Base-by-base conservation (phyloP, 78 protist species). In the Acrasis kona region DNA sequence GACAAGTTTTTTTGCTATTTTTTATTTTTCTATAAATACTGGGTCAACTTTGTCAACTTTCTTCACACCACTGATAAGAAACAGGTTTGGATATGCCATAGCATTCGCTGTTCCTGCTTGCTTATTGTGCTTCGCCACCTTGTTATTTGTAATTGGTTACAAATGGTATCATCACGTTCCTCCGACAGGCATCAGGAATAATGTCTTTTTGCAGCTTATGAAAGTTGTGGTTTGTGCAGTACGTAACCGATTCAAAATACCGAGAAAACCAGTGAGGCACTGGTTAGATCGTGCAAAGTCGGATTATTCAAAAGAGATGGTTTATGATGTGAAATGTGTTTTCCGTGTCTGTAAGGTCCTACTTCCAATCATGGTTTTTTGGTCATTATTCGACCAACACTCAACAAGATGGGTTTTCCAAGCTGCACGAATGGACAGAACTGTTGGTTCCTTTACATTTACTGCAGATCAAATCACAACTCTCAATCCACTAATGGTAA, bases 51-150 rank as follows among this genome's bases (percentile, higher is more conserved):
- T 73, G 1, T 78, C 88, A 4, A 85, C 84, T 7, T 31, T 84
- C 8, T 8, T 89, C 29, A 77, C 86, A 12, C 93, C 93, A 37
- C 38, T 77, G 0, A 39, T 82, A 0, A 61, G 83, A 6, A 67
- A 9, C 19, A 66, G 82, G 10, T 85, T 78, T 32, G 9, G 73
- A 29, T 79, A 50, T 73, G 68, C 78, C 78, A 35, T 78, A 19
- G 93, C 93, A n/a, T 89, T 89, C 76, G 81, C 74, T 39, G 65
- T 83, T 2, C 93, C 93, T 12, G 84, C 88, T 8, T 19, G 64
- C 28, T 69, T 89, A 28, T 50, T 89, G 65, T 0, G 41, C 1
- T 41, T 74, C 0, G 66, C 90, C 1, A 82, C 82, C 5, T 30
- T 3, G 0, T 30, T 85, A 0, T 82, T 85, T 12, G 7, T 39